Percentiles rank a stretch among this genome's conserved stretches.
phyloP scores from a whole-genome alignment of 1,139 yeast genomes.

The Kodamaea anthophila region DNA sequence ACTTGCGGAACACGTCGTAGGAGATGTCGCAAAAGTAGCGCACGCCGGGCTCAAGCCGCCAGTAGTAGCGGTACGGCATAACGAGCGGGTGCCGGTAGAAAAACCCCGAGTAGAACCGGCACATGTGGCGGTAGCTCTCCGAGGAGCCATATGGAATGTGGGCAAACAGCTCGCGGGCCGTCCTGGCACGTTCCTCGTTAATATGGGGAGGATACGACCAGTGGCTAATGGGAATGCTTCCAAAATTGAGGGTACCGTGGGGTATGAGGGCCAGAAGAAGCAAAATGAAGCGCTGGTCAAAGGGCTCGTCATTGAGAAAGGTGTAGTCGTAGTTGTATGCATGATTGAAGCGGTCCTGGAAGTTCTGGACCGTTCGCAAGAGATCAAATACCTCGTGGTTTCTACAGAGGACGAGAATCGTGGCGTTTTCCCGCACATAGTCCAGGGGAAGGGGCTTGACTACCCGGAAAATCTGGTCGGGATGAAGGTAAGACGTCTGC shows the following conservation, averaged over 20 bases:
- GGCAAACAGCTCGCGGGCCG: constrained; percentile 5
- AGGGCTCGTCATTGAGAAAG: constrained; percentile 30
- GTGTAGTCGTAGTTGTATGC: constrained; percentile 28
- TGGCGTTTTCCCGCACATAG: constrained; percentile 7
- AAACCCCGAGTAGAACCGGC: constrained; percentile 31
- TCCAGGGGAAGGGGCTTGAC: neutral
- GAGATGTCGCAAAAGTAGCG: constrained; percentile 21
- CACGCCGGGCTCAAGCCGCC: constrained; percentile 32
- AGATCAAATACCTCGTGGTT: constrained; percentile 12
- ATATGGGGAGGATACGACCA: constrained; percentile 31
- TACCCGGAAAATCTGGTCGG: neutral
- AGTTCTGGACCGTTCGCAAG: constrained; percentile 14
- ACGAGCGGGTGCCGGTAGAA: constrained; percentile 28
- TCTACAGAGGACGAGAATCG: constrained; percentile 12
- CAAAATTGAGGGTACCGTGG: constrained; percentile 23
- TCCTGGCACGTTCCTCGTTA: constrained; percentile 17
- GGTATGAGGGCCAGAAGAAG: constrained; percentile 18
- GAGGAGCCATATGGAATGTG: constrained; percentile 20
- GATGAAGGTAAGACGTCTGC: neutral
- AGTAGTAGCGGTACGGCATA: constrained; percentile 25
- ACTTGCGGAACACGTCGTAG: constrained; percentile 24
- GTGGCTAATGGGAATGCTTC: constrained; percentile 22
- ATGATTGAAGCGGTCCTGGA: constrained; percentile 16
- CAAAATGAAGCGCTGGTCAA: constrained; percentile 20
- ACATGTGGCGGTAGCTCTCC: constrained; percentile 34